Conservation (phyloP, 805 yeast genomes). For the Candida broadrunensis region DNA sequence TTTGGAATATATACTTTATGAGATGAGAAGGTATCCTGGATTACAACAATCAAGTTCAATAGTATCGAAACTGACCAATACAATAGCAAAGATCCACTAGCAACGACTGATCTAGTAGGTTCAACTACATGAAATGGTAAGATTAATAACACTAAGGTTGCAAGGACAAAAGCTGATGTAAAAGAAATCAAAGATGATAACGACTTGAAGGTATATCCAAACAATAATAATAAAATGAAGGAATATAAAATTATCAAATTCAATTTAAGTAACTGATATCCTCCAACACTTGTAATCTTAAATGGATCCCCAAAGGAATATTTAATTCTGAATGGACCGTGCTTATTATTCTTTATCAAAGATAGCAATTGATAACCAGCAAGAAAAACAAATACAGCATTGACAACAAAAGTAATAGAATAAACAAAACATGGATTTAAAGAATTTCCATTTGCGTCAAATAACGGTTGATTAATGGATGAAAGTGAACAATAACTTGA, state of each 20-base stretch:
- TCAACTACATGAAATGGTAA: conserved; percentile 1
- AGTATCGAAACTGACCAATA: conserved; percentile 29
- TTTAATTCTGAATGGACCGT: conserved; percentile 4
- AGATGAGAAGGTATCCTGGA: conserved; percentile 12
- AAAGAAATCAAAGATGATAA: neutral
- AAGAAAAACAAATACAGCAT: conserved; percentile 4
- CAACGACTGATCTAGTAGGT: conserved; percentile 12
- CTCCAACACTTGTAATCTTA: conserved; percentile 10
- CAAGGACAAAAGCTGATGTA: neutral
- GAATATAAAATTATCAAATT: conserved; percentile 11
- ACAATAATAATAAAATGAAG: neutral
- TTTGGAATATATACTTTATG: conserved; percentile 11
- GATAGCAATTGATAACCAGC: conserved; percentile 7
- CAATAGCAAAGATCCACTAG: conserved; percentile 33
- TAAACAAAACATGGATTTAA: conserved; percentile 26
- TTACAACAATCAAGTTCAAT: neutral
- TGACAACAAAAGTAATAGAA: conserved; percentile 1
- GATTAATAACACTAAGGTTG: neutral
- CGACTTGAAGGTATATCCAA: neutral
- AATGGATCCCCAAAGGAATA: conserved; percentile 4
- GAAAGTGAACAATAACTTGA: neutral
- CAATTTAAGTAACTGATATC: conserved; percentile 10
- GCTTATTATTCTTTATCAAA: conserved; percentile 8
- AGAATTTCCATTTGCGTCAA: conserved; percentile 15
- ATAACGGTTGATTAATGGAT: conserved; percentile 12